phyloP scores from a whole-genome alignment of 768 basidiomycete genomes.

The Mycena kentingensis region DNA sequence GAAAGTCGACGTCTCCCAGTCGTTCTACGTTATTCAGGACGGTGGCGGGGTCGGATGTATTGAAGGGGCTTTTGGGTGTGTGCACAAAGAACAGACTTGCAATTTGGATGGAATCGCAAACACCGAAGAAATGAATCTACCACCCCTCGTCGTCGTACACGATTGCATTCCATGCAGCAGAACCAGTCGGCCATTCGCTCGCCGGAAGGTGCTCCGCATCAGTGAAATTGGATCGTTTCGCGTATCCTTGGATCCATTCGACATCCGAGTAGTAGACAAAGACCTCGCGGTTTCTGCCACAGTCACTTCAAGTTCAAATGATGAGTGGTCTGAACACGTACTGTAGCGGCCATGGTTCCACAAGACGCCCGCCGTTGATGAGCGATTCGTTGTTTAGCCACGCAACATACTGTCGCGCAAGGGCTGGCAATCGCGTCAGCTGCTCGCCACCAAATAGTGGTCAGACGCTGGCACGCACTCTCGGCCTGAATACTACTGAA shows the following conservation, averaged over 20 bases:
- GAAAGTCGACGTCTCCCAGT: too few species aligned
- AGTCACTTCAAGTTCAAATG: neutral
- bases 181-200: slow-evolving; percentile 16
- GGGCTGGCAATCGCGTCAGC: slow-evolving; percentile 10
- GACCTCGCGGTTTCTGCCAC: slow-evolving; percentile 24
- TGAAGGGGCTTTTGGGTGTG: too few species aligned
- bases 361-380: slow-evolving; percentile 28
- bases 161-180: slow-evolving; percentile 23
- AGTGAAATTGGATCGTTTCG: slow-evolving; percentile 22
- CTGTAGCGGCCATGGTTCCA: slow-evolving; percentile 29
- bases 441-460: neutral
- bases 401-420: slow-evolving; percentile 26
- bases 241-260: slow-evolving; percentile 23
- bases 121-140: slow-evolving; percentile 13
- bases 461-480: slow-evolving; percentile 8
- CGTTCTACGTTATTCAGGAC: too few species aligned
- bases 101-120: too few species aligned
- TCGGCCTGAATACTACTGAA: slow-evolving; percentile 24
- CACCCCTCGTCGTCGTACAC: slow-evolving; percentile 22
- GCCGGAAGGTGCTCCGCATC: slow-evolving; percentile 22
- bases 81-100: too few species aligned
- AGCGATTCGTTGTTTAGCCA: slow-evolving; percentile 32
- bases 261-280: slow-evolving; percentile 25
- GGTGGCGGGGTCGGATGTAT: too few species aligned
- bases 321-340: slow-evolving; percentile 2